Evolutionary conservation across 1,284 basidiomycete species (phyloP).

Genomic region (Phlebopus sp.): DNA sequence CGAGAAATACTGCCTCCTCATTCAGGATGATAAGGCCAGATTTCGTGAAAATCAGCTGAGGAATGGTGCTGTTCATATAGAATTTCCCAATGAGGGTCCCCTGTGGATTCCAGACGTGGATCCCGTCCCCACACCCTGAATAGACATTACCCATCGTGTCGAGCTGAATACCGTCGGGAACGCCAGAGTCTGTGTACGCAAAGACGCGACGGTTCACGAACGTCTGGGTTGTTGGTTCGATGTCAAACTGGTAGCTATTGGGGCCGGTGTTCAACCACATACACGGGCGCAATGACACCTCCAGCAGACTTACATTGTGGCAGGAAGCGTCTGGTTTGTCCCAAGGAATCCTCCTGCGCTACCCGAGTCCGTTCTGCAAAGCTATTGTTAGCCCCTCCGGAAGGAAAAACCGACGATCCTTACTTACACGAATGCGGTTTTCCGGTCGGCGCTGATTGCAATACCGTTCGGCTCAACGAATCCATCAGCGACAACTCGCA

Average conservation of each 20-base stretch:
- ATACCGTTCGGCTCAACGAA: conserved; percentile 65
- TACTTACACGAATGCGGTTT: conserved; percentile 63
- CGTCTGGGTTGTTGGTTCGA: conserved; percentile 52
- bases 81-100: conserved; percentile 75
- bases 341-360: conserved; percentile 46
- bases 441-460: conserved; percentile 65
- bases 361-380: conserved; percentile 53
- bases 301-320: conserved; percentile 55
- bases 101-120: conserved; percentile 58
- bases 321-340: conserved; percentile 58
- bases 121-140: conserved; percentile 25
- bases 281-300: not conserved
- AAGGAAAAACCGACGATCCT: conserved; percentile 10
- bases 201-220: conserved; percentile 69
- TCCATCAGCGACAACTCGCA: conserved; percentile 70
- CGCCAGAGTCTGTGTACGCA: conserved; percentile 64
- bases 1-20: conserved; percentile 66
- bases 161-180: conserved; percentile 69
- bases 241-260: conserved; percentile 68
- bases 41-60: conserved; percentile 70
- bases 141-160: conserved; percentile 18
- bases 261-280: not conserved
- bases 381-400: not conserved
- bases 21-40: conserved; percentile 65
- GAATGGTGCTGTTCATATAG: conserved; percentile 54